phyloP scores from a whole-genome alignment of 768 basidiomycete species.

The Terana coerulea region DNA sequence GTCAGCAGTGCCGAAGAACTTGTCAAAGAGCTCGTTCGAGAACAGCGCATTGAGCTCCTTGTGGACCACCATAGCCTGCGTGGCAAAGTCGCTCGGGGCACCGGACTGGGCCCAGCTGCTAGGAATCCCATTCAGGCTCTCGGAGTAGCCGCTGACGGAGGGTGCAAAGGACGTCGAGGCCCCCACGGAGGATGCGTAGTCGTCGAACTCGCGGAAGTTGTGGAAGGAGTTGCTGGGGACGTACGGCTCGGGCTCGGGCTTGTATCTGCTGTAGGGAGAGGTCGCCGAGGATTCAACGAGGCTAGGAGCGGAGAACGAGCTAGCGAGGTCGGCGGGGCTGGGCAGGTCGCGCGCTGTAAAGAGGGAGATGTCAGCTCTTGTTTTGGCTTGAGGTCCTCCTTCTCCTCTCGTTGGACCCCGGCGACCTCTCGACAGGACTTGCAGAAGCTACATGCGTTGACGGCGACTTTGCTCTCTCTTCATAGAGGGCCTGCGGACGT shows the following conservation, averaged over 20 bases:
- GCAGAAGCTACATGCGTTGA: not conserved
- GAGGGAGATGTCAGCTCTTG: not conserved
- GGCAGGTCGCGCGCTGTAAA: constrained; percentile 2
- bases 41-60: constrained; percentile 19
- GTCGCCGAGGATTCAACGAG: not conserved
- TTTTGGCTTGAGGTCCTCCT: not conserved
- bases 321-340: constrained; percentile 3
- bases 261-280: not conserved
- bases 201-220: not conserved
- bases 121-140: not conserved
- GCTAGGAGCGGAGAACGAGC: constrained; percentile 1
- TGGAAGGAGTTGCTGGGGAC: constrained; percentile 3
- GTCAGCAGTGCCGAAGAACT: constrained; percentile 28
- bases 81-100: constrained; percentile 1
- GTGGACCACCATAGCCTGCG: constrained; percentile 10
- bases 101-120: not conserved
- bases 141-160: constrained; percentile 7
- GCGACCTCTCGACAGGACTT: constrained; percentile 7
- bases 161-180: constrained; percentile 9
- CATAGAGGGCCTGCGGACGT: constrained; percentile 23
- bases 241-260: not conserved
- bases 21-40: constrained; percentile 27
- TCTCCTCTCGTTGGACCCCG: constrained; percentile 1
- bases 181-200: not conserved
- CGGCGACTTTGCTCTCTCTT: not conserved